Base-by-base conservation (phyloP, 768 basidiomycete species). In the Amanita subjunquillea region DNA sequence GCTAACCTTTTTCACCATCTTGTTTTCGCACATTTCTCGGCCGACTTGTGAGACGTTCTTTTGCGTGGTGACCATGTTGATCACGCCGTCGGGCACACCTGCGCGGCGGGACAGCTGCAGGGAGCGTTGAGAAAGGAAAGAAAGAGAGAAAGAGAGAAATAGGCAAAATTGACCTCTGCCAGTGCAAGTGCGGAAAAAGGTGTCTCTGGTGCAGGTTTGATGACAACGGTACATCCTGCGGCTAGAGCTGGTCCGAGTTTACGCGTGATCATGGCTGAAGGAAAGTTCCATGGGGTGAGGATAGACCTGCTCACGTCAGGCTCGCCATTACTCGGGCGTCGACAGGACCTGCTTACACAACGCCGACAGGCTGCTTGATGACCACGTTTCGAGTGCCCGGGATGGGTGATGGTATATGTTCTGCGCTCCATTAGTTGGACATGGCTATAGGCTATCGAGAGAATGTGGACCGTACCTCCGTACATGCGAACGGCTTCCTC, bases 151-250 rank as follows among this genome's bases (percentile, higher is more conserved):
- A 30, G 17, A 17, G 17, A 17, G 17, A 30, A 30, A 30, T 30
- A 20, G n/a, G 20, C 32, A 12, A 12, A 32, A 32, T 30, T 37
- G 60, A 89, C 91, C 73, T 96, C 94, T n/a, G 82, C 85, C 20
- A 97, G 74, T 4, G 95, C 96, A 9, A 98, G 78, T 7, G 84
- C 82, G 29, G 91, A 91, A 70, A 91, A 96, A 1, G 96, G 96
- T 0, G 96, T 91, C 67, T 99, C 96, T 0, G 91, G 79, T 0
- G 96, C 85, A 1, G 94, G 94, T 60, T 98, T 98, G 66, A 97
- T 83, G 44, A 99, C 93, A 0, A 84, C 77, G 0, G 95, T 96
- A 64, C 95, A 97, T n/a, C 96, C 96, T 13, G 92, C 92, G 2
- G 94, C 95, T 13, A 98, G 77, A 22, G 90, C 91, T 27, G 91